Evolutionary conservation across 2,329 filamentous ascomycete species (phyloP).

Genomic region (Aureobasidium sp.): DNA sequence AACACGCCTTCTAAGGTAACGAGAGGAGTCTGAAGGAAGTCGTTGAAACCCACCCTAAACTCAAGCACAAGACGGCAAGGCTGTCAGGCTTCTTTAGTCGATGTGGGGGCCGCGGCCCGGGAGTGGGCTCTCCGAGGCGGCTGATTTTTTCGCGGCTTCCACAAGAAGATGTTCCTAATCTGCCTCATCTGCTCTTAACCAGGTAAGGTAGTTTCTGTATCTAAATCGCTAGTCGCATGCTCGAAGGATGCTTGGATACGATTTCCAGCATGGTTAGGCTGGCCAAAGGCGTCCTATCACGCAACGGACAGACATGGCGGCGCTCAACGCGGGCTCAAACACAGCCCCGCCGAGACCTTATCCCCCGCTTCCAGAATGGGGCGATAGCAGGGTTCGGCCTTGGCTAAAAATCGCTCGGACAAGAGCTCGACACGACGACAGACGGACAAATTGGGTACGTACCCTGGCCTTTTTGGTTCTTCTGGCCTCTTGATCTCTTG

Average conservation of each 20-base stretch:
- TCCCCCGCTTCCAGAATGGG: slow-evolving; percentile 10
- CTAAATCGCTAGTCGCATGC: background rate
- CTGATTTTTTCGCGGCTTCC: background rate
- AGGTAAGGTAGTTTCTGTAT: background rate
- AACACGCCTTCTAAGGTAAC: background rate
- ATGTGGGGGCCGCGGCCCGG: slow-evolving; percentile 3
- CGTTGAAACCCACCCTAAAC: background rate
- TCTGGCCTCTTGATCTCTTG: slow-evolving; percentile 6
- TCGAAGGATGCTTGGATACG: background rate
- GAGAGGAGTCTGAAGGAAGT: background rate
- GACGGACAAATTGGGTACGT: slow-evolving; percentile 13
- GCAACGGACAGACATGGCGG: background rate
- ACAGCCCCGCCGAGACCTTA: slow-evolving; percentile 12
- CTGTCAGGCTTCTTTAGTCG: background rate
- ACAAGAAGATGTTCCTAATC: background rate
- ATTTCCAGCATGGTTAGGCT: background rate
- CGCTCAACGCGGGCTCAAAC: background rate
- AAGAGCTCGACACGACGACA: slow-evolving; percentile 1
- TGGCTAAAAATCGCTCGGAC: slow-evolving; percentile 9
- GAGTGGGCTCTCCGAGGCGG: background rate
- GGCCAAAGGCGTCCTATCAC: background rate
- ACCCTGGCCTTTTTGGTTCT: background rate
- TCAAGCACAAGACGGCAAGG: background rate
- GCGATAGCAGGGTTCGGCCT: slow-evolving; percentile 12
- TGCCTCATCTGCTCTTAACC: background rate